Evolutionary conservation across 176 grass and related monocot species (phyloP).

Genomic region (Triticum urartu): DNA sequence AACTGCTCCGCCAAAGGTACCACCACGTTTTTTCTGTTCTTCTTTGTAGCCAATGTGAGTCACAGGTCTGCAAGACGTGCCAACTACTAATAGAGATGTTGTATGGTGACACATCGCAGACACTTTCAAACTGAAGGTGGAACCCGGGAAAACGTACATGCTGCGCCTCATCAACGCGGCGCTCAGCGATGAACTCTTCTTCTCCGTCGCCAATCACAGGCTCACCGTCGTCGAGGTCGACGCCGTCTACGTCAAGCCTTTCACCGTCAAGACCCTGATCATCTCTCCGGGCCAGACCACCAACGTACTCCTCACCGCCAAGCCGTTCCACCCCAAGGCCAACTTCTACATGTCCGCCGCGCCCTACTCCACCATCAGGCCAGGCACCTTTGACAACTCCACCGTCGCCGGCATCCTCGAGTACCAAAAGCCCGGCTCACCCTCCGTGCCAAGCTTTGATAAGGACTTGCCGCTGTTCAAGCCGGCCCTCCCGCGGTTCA

Average conservation of each 20-base stretch:
- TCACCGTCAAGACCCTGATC: conserved; percentile 43
- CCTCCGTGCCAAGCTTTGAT: conserved; percentile 8
- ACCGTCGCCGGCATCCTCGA: conserved; percentile 55
- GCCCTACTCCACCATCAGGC: conserved; percentile 30
- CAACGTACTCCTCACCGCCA: conserved; percentile 58
- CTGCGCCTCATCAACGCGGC: conserved; percentile 63
- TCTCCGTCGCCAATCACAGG: conserved; percentile 55
- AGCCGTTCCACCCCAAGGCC: conserved; percentile 33
- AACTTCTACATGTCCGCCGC: conserved; percentile 44
- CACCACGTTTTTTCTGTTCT: neutral
- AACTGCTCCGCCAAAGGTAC: conserved; percentile 52
- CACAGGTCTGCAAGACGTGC: too few relatives aligned
- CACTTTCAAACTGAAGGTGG: conserved; percentile 60
- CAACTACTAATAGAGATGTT: too few relatives aligned
- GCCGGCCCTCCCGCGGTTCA: conserved; percentile 19
- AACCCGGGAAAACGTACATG: conserved; percentile 53
- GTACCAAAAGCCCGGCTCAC: conserved; percentile 25
- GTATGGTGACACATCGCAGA: conserved; percentile 19
- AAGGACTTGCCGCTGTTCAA: conserved; percentile 41
- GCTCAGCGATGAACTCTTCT: conserved; percentile 73
- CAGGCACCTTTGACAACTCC: conserved; percentile 42
- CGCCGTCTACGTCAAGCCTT: conserved; percentile 61
- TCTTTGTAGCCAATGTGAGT: too few relatives aligned
- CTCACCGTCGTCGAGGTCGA: conserved; percentile 70
- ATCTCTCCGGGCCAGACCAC: conserved; percentile 68